phyloP scores from a whole-genome alignment of 2,329 filamentous ascomycete genomes.

The Paecilomyces fulvus region DNA sequence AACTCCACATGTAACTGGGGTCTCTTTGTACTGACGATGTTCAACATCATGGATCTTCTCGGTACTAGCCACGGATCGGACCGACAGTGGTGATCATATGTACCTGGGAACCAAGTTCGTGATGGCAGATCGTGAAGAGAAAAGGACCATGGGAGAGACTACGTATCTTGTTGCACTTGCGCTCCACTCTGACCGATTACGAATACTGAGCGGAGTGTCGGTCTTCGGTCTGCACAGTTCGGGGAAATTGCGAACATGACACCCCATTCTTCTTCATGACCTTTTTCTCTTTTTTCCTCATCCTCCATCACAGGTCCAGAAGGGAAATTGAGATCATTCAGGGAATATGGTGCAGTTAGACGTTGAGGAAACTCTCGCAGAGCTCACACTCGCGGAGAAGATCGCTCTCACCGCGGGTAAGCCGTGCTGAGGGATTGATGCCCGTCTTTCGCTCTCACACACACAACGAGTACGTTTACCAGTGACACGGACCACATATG shows the following conservation, averaged over 20 bases:
- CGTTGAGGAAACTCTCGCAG: constrained; percentile 43
- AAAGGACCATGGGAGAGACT: neutral
- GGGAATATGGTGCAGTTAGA: constrained; percentile 25
- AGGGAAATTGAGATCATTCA: neutral
- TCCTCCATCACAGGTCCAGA: neutral
- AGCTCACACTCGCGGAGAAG: constrained; percentile 52
- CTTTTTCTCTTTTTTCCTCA: neutral
- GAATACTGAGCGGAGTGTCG: neutral
- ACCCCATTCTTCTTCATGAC: neutral
- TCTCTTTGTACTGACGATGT: too few relatives aligned
- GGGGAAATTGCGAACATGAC: neutral
- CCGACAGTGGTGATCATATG: too few relatives aligned
- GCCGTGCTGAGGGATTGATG: constrained; percentile 1
- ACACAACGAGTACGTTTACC: neutral
- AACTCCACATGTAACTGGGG: too few relatives aligned
- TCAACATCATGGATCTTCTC: too few relatives aligned
- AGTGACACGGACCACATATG: neutral
- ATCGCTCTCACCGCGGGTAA: constrained; percentile 34
- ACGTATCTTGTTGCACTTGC: neutral
- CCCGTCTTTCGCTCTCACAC: neutral
- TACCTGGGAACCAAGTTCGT: neutral
- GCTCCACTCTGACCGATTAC: neutral
- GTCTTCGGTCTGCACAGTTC: neutral
- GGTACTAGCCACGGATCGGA: too few relatives aligned
- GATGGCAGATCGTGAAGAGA: neutral